Evolutionary conservation across 495 filamentous ascomycete species (phyloP), one percentile per base, ranked within the genome.

Genomic region (Daldinia vernicosa): DNA sequence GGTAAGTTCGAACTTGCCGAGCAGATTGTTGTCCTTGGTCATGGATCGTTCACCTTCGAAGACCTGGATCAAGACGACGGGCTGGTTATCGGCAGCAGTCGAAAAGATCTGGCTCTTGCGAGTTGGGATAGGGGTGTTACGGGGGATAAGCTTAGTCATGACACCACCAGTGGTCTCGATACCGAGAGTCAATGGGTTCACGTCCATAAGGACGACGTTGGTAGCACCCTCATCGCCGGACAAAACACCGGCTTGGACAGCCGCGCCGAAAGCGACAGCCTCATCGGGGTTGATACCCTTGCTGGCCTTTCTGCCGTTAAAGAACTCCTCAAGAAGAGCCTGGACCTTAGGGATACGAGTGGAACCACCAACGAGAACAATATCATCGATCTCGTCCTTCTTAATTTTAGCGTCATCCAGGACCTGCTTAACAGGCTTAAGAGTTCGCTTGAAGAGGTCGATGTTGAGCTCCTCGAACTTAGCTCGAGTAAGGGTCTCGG

Each of bases 401-500:
- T 92, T 92, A 76, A 93, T 88, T 87, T 95, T 94, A 75, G 92
- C 91, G 70, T 97, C 93, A 86, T 93, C 94, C 76, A 97, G 86
- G 66, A 97, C 93, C 86, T 98, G 96, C 85, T 98, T 94, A 63
- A 99, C 96, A 39, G 96, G 96, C 89, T 98, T 97, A 58, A 99
- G 90, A 69, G 96, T 99, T 87, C 92, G 94, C 87, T 94, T 95
- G 88, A 99, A 98, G 68, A 99, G 90, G 80, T 99, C 96, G 74
- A 92, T 93, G 89, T 98, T 98, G 72, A 98, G 86, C 84, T 98
- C 96, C 81, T 99, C 96, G 81, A 99, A 99, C 87, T 98, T 98
- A 84, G 95, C 95, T 61, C 95, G 93, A 78, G 95, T 98, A 54
- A 99, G 88, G 65, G 94, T 98, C 89, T 98, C 95, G 61, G 92